Base-by-base conservation (phyloP, 495 filamentous ascomycete genomes). In the Xylaria venustula region DNA sequence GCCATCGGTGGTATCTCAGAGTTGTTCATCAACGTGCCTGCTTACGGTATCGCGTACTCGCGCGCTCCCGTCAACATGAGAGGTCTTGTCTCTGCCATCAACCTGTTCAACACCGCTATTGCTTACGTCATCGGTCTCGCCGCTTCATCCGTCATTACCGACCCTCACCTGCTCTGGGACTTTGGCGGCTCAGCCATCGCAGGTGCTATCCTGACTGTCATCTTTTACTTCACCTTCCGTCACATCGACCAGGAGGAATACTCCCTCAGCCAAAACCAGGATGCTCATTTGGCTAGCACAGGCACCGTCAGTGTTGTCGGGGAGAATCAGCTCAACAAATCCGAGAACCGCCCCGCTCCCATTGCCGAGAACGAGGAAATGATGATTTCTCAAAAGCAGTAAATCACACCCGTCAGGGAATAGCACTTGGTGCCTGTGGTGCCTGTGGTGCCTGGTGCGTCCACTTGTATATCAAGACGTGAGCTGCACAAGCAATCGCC, bases 21-120 rank as follows among this genome's bases (percentile, higher is more conserved):
- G 64, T 80, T 87, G 60, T 89, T 91, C 62, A 78, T 83, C 62
- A 87, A 86, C 37, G 86, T 90, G 2, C 90, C 88, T 0, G 87
- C 85, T 0, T 85, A 88, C 64, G 88, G 88, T 67, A 83, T 90
- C 63, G 88, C 88, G 2, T 91, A 88, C 75, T 85, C 87, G 7
- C 85, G 88, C 25, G 84, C 88, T 0, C 88, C 88, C 0, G 72
- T 80, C 23, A 82, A 79, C 64, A 91, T 91, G 88, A 83, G 86
- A 55, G 83, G 83, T 46, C 79, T 90, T 32, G 85, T 91, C 12
- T 84, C 85, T 64, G 82, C 85, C 17, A 69, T 91, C 46, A 89
- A 85, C 70, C 72, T 90, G 19, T 78, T 87, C 64, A 84, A 79
- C 67, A 84, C 75, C 12, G 83, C 83, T 17, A 61, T 88, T 22